Evolutionary conservation across 2,329 filamentous ascomycete genomes (phyloP).

Genomic region (Penicillium sp.): DNA sequence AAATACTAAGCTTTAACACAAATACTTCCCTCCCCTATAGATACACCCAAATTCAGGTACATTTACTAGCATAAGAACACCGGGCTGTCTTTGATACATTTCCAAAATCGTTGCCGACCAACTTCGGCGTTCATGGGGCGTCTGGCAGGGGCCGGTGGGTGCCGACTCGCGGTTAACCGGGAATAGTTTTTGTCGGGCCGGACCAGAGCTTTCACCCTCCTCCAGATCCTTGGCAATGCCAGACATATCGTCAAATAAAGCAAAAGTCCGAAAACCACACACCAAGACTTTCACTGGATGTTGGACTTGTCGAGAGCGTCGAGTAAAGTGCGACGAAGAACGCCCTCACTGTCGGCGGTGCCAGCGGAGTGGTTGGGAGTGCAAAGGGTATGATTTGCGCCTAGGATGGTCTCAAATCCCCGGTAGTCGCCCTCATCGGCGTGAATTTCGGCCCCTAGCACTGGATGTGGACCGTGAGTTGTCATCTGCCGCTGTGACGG

Average conservation of each 20-base stretch:
- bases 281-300: conserved; percentile 28
- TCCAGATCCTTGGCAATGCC: conserved; percentile 16
- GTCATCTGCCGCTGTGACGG: conserved; percentile 19
- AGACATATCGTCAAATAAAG: conserved; percentile 10
- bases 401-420: conserved; percentile 21
- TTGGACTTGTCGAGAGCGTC: conserved; percentile 25
- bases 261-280: conserved; percentile 15
- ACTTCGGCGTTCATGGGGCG: background rate
- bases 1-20: background rate
- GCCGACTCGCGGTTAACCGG: conserved; percentile 8
- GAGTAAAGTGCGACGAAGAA: conserved; percentile 26
- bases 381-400: conserved; percentile 24
- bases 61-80: background rate
- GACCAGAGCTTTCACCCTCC: conserved; percentile 4
- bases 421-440: conserved; percentile 15
- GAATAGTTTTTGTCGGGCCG: conserved; percentile 1
- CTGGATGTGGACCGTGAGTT: conserved; percentile 6
- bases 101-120: background rate
- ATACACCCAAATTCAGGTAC: background rate
- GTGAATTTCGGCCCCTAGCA: conserved; percentile 12
- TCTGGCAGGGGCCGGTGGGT: conserved; percentile 6
- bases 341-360: conserved; percentile 21
- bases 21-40: background rate
- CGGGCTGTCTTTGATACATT: background rate
- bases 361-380: conserved; percentile 20